phyloP scores from a whole-genome alignment of 2,329 filamentous ascomycete species.

The Fusarium musae region DNA sequence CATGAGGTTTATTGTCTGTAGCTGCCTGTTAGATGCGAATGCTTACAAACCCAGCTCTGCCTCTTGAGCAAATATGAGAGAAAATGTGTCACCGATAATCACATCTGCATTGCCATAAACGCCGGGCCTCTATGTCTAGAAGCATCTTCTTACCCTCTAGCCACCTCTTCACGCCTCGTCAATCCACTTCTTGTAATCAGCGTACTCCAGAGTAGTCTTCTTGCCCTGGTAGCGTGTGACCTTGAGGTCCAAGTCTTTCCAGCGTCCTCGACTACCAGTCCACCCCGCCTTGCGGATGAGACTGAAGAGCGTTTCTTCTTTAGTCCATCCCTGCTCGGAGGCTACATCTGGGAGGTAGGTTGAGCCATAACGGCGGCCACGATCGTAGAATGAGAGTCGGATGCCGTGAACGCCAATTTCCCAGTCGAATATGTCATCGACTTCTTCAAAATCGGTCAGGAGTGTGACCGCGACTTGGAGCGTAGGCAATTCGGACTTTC shows the following conservation, averaged over 20 bases:
- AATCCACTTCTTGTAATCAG: conserved; percentile 87
- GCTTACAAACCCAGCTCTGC: conserved; percentile 30
- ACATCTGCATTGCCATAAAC: conserved; percentile 32
- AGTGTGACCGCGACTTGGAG: conserved; percentile 80
- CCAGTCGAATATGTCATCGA: conserved; percentile 83
- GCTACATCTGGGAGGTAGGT: conserved; percentile 96
- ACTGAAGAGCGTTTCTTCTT: conserved; percentile 89
- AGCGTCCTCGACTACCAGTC: conserved; percentile 81
- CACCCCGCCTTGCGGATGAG: conserved; percentile 96
- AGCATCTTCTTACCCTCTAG: conserved; percentile 40
- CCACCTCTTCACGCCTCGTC: conserved; percentile 50
- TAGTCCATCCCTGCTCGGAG: conserved; percentile 91
- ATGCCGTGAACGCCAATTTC: conserved; percentile 86
- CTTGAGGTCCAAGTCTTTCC: conserved; percentile 82
- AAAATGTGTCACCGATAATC: conserved; percentile 16
- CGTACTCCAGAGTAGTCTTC: conserved; percentile 76
- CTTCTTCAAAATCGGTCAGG: conserved; percentile 85
- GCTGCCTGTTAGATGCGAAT: conserved; percentile 20
- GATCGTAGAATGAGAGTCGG: conserved; percentile 83
- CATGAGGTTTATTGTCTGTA: conserved; percentile 27
- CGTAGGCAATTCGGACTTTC: conserved; percentile 62
- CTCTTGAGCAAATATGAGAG: conserved; percentile 25
- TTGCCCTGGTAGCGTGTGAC: conserved; percentile 89
- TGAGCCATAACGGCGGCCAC: conserved; percentile 78
- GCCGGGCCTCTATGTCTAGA: conserved; percentile 44